These are phyloP conservation scores for Phytopythium boreale DNA, from an alignment of 352 stramenopile species.

Conservation along the genomic window DNA sequence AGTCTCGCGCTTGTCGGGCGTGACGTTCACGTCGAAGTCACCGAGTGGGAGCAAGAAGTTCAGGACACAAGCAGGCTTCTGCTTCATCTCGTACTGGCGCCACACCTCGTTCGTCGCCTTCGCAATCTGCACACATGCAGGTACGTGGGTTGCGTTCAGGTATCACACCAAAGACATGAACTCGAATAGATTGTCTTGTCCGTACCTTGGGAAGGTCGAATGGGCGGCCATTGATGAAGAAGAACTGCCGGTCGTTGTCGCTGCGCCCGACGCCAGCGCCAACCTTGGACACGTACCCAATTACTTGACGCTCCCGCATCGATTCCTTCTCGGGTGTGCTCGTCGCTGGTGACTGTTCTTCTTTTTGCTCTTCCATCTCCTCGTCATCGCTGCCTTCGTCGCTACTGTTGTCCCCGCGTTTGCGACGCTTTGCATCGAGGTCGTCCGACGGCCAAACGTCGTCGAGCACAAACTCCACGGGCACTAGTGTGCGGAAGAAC, in stretches of 20 bases:
- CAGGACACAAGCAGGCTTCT: constrained; percentile 94
- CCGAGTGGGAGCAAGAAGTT: constrained; percentile 86
- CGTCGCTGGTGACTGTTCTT: constrained; percentile 5
- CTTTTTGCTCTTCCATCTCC: constrained; percentile 2
- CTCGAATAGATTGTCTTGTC: neutral
- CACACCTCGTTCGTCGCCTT: constrained; percentile 90
- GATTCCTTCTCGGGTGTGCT: neutral
- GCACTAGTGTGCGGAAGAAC: constrained; percentile 81
- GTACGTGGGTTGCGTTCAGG: neutral
- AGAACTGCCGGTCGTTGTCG: constrained; percentile 93
- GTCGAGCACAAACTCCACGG: constrained; percentile 72
- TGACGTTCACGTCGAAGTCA: constrained; percentile 96
- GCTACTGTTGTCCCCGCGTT: constrained; percentile 15
- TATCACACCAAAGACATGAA: neutral
- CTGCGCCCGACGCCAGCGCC: constrained; percentile 64
- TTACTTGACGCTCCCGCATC: constrained; percentile 26
- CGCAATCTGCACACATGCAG: constrained; percentile 39
- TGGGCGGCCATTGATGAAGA: constrained; percentile 95
- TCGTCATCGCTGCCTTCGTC: constrained; percentile 13
- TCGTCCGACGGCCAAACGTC: constrained; percentile 11
- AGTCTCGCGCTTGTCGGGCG: constrained; percentile 96
- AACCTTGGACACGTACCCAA: constrained; percentile 71
- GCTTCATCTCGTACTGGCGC: constrained; percentile 87
- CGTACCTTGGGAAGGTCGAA: constrained; percentile 90
- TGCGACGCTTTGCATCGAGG: constrained; percentile 14